Conservation (phyloP, 192 early-diverging fungal genomes). For the Kappamyces sp. region DNA sequence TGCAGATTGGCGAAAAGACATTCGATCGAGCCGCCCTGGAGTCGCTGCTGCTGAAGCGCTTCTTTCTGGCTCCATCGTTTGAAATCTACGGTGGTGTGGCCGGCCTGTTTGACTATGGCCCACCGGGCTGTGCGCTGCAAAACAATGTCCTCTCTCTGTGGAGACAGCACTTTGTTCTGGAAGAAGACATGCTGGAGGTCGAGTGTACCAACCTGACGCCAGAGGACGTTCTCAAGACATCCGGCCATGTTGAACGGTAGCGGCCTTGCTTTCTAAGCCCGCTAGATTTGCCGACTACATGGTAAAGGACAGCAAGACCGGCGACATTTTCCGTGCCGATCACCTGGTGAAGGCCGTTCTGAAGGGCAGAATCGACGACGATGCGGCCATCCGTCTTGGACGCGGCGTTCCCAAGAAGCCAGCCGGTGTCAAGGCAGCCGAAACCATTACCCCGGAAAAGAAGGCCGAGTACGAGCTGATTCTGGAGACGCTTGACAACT, state of each 20-base stretch:
- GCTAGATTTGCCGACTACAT: conserved; percentile 97
- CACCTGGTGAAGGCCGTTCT: conserved; percentile 94
- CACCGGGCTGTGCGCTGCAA: conserved; percentile 87
- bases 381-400: conserved; percentile 38
- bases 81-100: conserved; percentile 92
- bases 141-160: conserved; percentile 83
- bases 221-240: conserved; percentile 87
- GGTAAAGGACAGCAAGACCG: conserved; percentile 86
- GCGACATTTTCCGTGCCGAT: conserved; percentile 95
- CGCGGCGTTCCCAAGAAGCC: conserved; percentile 20
- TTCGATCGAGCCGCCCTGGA: conserved; percentile 66
- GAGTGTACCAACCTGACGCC: conserved; percentile 98
- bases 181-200: conserved; percentile 99
- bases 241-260: conserved; percentile 99
- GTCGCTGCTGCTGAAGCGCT: conserved; percentile 77
- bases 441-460: conserved; percentile 35
- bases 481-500: conserved; percentile 93
- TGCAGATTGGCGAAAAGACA: conserved; percentile 14
- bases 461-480: conserved; percentile 73
- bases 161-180: conserved; percentile 96
- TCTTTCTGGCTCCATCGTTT: conserved; percentile 96
- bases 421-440: conserved; percentile 13
- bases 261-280: too few species aligned
- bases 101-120: conserved; percentile 97
- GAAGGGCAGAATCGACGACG: conserved; percentile 82